Conservation (phyloP, 306 rosid species). For the Corylus avellana region DNA sequence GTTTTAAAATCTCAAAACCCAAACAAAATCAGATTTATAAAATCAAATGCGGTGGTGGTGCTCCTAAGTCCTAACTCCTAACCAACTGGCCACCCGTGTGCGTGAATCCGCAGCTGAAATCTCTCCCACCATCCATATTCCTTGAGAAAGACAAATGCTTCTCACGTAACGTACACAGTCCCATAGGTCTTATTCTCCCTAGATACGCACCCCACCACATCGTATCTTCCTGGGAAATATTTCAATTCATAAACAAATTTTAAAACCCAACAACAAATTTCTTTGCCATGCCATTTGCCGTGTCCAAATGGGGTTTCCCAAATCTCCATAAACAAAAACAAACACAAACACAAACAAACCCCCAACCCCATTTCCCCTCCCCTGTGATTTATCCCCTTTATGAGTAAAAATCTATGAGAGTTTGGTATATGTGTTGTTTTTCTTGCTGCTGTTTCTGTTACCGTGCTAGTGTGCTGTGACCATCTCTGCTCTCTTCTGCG, state of each 20-base stretch:
- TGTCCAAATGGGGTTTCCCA: conserved; percentile 18
- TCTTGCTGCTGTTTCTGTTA: conserved; percentile 3
- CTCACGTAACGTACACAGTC: neutral
- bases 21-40: too few species aligned
- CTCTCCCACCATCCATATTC: neutral
- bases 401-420: neutral
- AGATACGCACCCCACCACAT: neutral
- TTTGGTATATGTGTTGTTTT: conserved; percentile 15
- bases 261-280: too few species aligned
- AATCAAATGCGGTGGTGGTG: too few species aligned
- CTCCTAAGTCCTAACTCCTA: too few species aligned
- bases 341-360: too few species aligned
- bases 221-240: conserved; percentile 31
- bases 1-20: too few species aligned
- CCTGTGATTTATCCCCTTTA: neutral
- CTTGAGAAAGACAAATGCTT: neutral
- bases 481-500: neutral
- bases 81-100: too few species aligned
- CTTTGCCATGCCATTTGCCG: conserved; percentile 18
- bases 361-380: too few species aligned
- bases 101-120: too few species aligned
- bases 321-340: neutral
- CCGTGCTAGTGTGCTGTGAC: too few species aligned
- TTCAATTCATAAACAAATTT: too few species aligned
- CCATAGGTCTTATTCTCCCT: neutral